Conservation (phyloP, 2,329 filamentous ascomycete genomes). For the Neopestalotiopsis rosae region DNA sequence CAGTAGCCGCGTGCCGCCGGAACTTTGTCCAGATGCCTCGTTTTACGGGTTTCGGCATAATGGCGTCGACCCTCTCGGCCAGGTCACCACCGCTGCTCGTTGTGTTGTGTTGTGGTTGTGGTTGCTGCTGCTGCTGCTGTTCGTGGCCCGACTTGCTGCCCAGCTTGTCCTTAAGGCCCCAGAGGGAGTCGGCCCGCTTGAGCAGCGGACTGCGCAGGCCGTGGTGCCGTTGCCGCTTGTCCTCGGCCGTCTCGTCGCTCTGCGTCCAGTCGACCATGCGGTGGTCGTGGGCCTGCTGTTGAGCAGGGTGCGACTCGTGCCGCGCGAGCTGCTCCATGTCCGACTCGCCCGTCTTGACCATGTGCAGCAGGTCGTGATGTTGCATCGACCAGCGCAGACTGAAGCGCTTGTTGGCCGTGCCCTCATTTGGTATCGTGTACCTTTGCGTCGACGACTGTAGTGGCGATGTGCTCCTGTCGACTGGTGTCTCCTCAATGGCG, state of each 20-base stretch:
- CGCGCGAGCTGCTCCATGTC: slow-evolving; percentile 16
- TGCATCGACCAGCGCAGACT: slow-evolving; percentile 7
- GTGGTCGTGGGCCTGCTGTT: slow-evolving; percentile 40
- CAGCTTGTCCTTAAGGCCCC: slow-evolving; percentile 51
- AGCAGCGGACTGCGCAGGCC: slow-evolving; percentile 37
- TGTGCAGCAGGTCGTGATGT: not conserved
- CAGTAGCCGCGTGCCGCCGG: slow-evolving; percentile 36
- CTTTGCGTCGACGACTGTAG: slow-evolving; percentile 23
- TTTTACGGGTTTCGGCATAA: slow-evolving; percentile 38
- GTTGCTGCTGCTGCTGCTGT: slow-evolving; percentile 30
- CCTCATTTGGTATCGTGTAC: slow-evolving; percentile 18
- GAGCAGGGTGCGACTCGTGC: slow-evolving; percentile 30
- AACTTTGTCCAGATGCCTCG: slow-evolving; percentile 50
- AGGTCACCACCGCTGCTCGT: slow-evolving; percentile 17
- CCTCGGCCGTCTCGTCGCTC: slow-evolving; percentile 50
- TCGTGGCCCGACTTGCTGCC: slow-evolving; percentile 32
- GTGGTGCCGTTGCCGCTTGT: slow-evolving; percentile 24
- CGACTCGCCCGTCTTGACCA: slow-evolving; percentile 9
- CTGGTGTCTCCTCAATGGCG: slow-evolving; percentile 38
- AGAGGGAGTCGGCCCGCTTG: slow-evolving; percentile 53
- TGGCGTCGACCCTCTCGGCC: slow-evolving; percentile 26
- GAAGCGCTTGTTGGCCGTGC: slow-evolving; percentile 16
- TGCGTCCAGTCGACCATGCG: slow-evolving; percentile 61
- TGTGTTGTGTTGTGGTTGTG: not conserved
- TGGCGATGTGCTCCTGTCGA: not conserved